Conservation (phyloP, 257 asterid species). For the Mitragyna speciosa region DNA sequence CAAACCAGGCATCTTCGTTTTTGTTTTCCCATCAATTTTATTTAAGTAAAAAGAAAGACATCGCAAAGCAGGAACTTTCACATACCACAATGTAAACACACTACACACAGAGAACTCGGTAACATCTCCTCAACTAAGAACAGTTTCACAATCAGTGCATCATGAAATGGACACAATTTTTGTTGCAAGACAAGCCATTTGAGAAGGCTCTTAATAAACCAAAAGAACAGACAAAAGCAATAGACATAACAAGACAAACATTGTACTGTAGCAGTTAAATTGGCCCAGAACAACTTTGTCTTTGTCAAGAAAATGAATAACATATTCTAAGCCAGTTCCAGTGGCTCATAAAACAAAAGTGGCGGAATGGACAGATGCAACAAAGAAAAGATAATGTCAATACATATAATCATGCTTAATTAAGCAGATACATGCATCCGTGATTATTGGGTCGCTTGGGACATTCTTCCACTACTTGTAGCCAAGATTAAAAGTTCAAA, state of each 20-base stretch:
- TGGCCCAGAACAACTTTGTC: background rate
- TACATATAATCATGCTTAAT: background rate
- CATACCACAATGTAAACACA: background rate
- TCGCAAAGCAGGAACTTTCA: background rate
- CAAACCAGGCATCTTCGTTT: background rate
- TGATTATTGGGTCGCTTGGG: background rate
- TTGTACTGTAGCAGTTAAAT: background rate
- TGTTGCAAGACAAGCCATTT: background rate
- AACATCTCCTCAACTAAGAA: background rate
- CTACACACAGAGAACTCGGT: background rate
- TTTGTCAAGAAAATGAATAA: background rate
- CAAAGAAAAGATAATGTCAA: background rate
- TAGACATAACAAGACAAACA: background rate
- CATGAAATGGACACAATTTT: background rate
- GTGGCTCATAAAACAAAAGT: background rate
- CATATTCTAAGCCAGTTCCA: background rate
- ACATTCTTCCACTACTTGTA: background rate
- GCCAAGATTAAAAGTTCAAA: background rate
- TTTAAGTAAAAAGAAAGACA: slow-evolving; percentile 1
- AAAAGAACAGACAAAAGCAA: background rate
- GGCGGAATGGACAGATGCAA: background rate
- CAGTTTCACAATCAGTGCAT: background rate
- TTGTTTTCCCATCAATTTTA: background rate
- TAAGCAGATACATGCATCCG: background rate
- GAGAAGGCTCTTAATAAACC: background rate